Evolutionary conservation across 495 filamentous ascomycete genomes (phyloP).

Genomic region (Cetradonia linearis): DNA sequence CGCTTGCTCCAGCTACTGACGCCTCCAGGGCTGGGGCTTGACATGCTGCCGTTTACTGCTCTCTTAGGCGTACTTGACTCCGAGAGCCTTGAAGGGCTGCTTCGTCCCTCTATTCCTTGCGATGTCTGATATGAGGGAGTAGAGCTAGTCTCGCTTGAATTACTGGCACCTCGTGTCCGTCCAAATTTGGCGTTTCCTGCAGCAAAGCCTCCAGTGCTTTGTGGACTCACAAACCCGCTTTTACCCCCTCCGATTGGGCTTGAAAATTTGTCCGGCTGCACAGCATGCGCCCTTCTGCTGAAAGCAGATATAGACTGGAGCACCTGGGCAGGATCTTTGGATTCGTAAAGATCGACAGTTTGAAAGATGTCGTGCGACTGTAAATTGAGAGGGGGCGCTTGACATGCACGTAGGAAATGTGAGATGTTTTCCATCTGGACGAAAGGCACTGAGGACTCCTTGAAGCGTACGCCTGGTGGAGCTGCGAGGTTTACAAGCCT

Average conservation of each 20-base stretch:
- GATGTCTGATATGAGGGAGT: slow-evolving; percentile 37
- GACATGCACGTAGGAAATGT: slow-evolving; percentile 82
- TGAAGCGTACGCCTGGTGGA: slow-evolving; percentile 64
- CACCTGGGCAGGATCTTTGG: slow-evolving; percentile 94
- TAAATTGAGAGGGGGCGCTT: slow-evolving; percentile 71
- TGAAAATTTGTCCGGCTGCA: slow-evolving; percentile 64
- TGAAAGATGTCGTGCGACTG: slow-evolving; percentile 93
- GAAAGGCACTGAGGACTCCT: slow-evolving; percentile 86
- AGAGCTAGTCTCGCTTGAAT: slow-evolving; percentile 54
- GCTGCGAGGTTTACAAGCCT: slow-evolving; percentile 79
- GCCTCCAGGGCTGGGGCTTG: slow-evolving; percentile 36
- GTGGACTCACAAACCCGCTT: slow-evolving; percentile 52
- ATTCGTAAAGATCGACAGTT: slow-evolving; percentile 93
- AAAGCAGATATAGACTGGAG: slow-evolving; percentile 88
- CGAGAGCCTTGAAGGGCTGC: slow-evolving; percentile 53
- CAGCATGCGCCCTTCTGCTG: slow-evolving; percentile 71
- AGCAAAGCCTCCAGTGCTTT: slow-evolving; percentile 50
- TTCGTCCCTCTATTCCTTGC: slow-evolving; percentile 43
- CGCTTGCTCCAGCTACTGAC: slow-evolving; percentile 88
- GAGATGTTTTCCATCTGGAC: slow-evolving; percentile 99
- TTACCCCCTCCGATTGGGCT: slow-evolving; percentile 59
- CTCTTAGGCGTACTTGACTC: slow-evolving; percentile 26
- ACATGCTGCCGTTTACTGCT: slow-evolving; percentile 22
- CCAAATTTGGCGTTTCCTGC: slow-evolving; percentile 33
- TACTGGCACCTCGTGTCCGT: slow-evolving; percentile 50